Base-by-base conservation (phyloP, 441 rosid genomes). In the Metrosideros polymorpha region DNA sequence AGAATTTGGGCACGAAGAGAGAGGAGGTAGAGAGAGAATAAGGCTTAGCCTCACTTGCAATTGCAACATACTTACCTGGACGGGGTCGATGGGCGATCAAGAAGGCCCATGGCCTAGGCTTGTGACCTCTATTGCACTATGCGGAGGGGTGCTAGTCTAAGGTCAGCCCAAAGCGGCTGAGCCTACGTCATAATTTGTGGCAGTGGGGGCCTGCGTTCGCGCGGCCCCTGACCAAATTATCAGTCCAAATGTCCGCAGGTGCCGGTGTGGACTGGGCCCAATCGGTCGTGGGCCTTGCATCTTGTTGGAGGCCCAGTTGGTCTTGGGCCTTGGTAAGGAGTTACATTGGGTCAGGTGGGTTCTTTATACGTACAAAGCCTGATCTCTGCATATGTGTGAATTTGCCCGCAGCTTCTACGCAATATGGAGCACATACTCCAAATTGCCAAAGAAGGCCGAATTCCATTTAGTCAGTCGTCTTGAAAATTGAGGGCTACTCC, bases 181-280 rank as follows among this genome's bases (percentile, higher is more conserved):
- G 49, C 86, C 86, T 61, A 84, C 0, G 86, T 61, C 86, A 84
- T 84, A 84, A 84, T 84, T 84, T 63, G 86, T 61, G 86, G 86
- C 77, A 84, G 82, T 1, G 86, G 86, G 86, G 86, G 55, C 24
- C 86, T 43, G 86, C 86, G 82, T 29, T 84, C 32, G 86, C 57
- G 86, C 47, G 86, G 86, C 86, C 86, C 47, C 82, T 7, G 12
- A 19, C 42, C 6, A 0, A 12, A 32, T 17, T 19, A 7, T 2
- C 4, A 0, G 24, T 39, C 25, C 43, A 32, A 63, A 4, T 39
- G 4, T 63, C 2, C 24, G 1, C 6, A 2, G 0, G 3, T 6
- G 54, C 54, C 17, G 19, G 2, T 51, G 6, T 17, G 6, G 17
- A 17, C 2, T 51, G 6, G 19, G 54, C 54, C 24, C 54, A 17